Base-by-base conservation (phyloP, 2,329 filamentous ascomycete genomes). In the Chaetothyriales sp. region DNA sequence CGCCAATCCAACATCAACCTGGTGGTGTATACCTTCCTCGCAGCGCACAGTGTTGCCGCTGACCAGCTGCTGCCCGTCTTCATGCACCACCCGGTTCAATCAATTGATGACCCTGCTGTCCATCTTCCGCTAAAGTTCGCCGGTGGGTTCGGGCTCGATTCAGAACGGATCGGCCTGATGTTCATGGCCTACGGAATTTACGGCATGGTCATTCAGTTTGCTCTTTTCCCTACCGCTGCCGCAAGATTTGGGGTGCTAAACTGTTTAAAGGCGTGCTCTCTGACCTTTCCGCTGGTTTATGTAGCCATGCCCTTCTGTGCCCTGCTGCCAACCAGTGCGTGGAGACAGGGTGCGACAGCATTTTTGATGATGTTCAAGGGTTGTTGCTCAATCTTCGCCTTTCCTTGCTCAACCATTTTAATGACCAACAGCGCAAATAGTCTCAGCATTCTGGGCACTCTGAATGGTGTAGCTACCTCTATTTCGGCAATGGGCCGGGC, bases 41-140 rank as follows among this genome's bases (percentile, higher is more conserved):
- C 87, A 0, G 75, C 93, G 47, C 88, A 95, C 66, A 81, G 80
- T 0, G 80, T 93, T 42, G 81, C 86, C 0, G 95, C 81, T 62
- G 90, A 96, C 66, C 88, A 94, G 62, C 74, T 90, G 2, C 77
- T 96, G 1, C 85, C 88, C 2, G 86, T 95, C 0, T 94, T 94
- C 65, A 76, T 95, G 61, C 85, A 94, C 66, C 83, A 86, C 57
- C 83, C 84, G 0, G 67, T 66, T 1, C 73, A 80, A 59, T 62
- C 73, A 3, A 66, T 72, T 3, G 66, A 76, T 32, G 67, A 76
- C 46, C 77, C 79, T 0, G 69, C 75, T 0, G 70, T 79, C 9
- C 68, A 73, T 1, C 73, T 86, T 0, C 89, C 89, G 0, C 82
- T 95, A 61, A 83, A 85, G 61, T 95, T 95, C 62, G 74, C 77